Evolutionary conservation across 345 rosid genomes (phyloP).

Genomic region (Durio zibethinus): DNA sequence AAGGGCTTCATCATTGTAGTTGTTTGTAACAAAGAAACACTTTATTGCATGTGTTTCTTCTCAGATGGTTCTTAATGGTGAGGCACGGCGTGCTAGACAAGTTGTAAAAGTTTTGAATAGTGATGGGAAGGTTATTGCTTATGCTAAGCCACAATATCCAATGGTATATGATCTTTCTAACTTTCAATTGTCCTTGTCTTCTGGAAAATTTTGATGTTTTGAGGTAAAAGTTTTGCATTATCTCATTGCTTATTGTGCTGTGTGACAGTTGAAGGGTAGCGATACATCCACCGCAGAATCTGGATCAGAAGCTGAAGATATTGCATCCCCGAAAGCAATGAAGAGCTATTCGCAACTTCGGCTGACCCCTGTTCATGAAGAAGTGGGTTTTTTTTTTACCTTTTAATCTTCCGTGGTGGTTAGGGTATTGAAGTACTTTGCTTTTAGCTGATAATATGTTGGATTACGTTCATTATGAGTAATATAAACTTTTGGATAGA

Average conservation of each 20-base stretch:
- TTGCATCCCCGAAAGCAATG: conserved; percentile 81
- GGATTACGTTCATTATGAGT: background rate
- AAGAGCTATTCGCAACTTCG: conserved; percentile 80
- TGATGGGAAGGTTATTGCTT: conserved; percentile 88
- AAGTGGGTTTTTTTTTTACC: conserved; percentile 42
- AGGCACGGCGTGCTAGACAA: conserved; percentile 70
- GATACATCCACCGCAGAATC: conserved; percentile 99
- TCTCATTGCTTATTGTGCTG: background rate
- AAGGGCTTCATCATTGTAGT: background rate
- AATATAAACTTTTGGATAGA: background rate
- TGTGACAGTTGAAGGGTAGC: conserved; percentile 75
- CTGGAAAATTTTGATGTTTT: background rate
- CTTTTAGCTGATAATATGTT: background rate
- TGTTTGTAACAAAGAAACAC: background rate
- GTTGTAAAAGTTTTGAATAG: conserved; percentile 86
- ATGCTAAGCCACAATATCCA: conserved; percentile 80
- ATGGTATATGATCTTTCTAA: conserved; percentile 48
- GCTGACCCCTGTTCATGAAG: conserved; percentile 97
- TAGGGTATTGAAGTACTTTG: background rate
- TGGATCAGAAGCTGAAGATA: conserved; percentile 98
- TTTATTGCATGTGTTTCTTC: conserved; percentile 19
- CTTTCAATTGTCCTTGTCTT: background rate
- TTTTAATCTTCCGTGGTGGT: background rate
- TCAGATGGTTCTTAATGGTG: conserved; percentile 88
- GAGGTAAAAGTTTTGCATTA: background rate